These are phyloP conservation scores for Bolboschoenus planiculmis DNA, from an alignment of 176 grass and related monocot species.

Conservation along the genomic window DNA sequence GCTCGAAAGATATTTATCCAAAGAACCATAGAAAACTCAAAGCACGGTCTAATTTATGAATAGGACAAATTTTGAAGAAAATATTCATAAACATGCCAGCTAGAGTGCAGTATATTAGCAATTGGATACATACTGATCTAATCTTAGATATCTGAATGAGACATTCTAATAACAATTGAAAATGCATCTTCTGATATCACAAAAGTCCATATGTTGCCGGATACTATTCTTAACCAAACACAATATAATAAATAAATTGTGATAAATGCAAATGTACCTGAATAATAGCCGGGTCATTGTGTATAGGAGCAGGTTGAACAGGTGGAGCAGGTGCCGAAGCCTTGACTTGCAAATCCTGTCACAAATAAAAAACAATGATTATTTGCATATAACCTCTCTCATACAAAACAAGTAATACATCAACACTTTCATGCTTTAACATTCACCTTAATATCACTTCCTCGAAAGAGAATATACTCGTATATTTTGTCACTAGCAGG, in stretches of 20 bases:
- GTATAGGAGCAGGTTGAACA: conserved; percentile 46
- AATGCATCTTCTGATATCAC: not conserved
- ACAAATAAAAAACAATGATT: conserved; percentile 24
- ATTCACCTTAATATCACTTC: conserved; percentile 86
- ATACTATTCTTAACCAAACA: not conserved
- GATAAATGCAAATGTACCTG: conserved; percentile 29
- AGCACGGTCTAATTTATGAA: not conserved
- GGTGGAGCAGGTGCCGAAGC: conserved; percentile 43
- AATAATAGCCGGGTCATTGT: conserved; percentile 87
- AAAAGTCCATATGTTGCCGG: not conserved
- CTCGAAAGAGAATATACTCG: conserved; percentile 88
- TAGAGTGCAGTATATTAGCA: not conserved
- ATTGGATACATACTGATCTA: not conserved
- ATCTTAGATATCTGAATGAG: not conserved
- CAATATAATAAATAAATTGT: not conserved
- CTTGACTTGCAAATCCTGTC: conserved; percentile 93
- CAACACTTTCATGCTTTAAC: not conserved
- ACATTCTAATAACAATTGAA: conserved; percentile 11
- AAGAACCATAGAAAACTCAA: not conserved
- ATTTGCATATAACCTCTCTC: not conserved
- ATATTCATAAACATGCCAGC: not conserved
- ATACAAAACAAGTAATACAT: not conserved
- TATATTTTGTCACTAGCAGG: conserved; percentile 82
- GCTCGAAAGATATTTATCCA: not conserved
- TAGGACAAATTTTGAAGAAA: not conserved